Evolutionary conservation across 495 filamentous ascomycete genomes (phyloP).

Genomic region (Penicillium subrubescens): DNA sequence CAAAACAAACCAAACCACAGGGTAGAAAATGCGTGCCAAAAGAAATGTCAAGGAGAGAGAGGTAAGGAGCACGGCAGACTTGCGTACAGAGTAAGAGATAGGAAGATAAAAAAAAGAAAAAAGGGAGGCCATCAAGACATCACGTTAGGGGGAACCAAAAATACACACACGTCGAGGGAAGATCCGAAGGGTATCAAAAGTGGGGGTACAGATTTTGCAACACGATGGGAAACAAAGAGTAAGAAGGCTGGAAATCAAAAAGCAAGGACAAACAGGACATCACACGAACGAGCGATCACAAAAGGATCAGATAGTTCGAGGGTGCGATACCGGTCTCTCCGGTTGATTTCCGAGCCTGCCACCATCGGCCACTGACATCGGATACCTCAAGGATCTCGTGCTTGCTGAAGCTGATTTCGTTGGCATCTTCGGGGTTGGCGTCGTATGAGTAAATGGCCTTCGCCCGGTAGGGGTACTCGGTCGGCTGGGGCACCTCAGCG

Average conservation of each 20-base stretch:
- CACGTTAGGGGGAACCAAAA: constrained; percentile 39
- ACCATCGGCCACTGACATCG: constrained; percentile 96
- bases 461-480: constrained; percentile 94
- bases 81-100: constrained; percentile 11
- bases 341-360: constrained; percentile 94
- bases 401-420: constrained; percentile 96
- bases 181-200: constrained; percentile 55
- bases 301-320: constrained; percentile 95
- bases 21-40: constrained; percentile 18
- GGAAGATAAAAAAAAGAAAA: constrained; percentile 15
- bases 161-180: constrained; percentile 43
- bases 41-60: constrained; percentile 11
- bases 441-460: constrained; percentile 99
- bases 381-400: constrained; percentile 96
- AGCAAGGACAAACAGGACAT: constrained; percentile 26
- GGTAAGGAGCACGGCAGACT: background rate
- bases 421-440: constrained; percentile 95
- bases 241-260: constrained; percentile 27
- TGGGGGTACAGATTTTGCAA: constrained; percentile 34
- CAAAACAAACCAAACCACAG: constrained; percentile 21
- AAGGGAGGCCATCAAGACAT: constrained; percentile 48
- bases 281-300: constrained; percentile 57
- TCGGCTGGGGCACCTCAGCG: constrained; percentile 73
- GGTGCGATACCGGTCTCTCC: constrained; percentile 97
- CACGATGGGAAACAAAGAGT: constrained; percentile 16